Evolutionary conservation across 257 asterid species (phyloP).

Genomic region (Fraxinus anomala): DNA sequence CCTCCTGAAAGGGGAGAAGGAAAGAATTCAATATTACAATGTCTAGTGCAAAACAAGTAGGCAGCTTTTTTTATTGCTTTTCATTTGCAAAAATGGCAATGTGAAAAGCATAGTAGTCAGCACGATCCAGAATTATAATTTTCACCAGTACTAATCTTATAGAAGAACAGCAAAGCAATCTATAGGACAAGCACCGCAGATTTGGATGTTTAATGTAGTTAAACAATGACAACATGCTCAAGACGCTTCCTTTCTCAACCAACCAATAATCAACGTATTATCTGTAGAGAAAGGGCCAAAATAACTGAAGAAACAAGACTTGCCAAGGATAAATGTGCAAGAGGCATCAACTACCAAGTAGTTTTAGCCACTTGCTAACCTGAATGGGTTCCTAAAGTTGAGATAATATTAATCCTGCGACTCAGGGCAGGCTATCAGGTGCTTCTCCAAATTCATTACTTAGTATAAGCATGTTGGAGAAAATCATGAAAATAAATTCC

Average conservation of each 20-base stretch:
- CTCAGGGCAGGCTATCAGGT: background rate
- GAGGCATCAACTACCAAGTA: background rate
- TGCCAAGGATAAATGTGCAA: background rate
- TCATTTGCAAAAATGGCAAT: background rate
- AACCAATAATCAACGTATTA: background rate
- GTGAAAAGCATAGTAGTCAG: background rate
- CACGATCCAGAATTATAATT: background rate
- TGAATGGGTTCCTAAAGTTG: background rate
- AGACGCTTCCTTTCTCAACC: background rate
- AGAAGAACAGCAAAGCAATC: background rate
- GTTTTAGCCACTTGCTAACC: background rate
- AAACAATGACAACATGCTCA: background rate
- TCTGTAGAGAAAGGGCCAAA: background rate
- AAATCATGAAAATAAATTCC: background rate
- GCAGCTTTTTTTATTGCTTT: background rate
- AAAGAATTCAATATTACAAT: background rate
- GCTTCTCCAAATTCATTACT: background rate
- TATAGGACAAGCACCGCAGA: background rate
- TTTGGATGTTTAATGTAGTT: background rate
- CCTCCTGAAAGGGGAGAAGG: conserved; percentile 30
- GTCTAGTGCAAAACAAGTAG: background rate
- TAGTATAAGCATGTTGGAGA: background rate
- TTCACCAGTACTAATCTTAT: background rate
- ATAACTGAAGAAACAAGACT: background rate
- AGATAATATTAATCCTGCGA: background rate